These are phyloP conservation scores for Fusarium illudens DNA, from an alignment of 2,329 filamentous ascomycete genomes.

Conservation along the genomic window DNA sequence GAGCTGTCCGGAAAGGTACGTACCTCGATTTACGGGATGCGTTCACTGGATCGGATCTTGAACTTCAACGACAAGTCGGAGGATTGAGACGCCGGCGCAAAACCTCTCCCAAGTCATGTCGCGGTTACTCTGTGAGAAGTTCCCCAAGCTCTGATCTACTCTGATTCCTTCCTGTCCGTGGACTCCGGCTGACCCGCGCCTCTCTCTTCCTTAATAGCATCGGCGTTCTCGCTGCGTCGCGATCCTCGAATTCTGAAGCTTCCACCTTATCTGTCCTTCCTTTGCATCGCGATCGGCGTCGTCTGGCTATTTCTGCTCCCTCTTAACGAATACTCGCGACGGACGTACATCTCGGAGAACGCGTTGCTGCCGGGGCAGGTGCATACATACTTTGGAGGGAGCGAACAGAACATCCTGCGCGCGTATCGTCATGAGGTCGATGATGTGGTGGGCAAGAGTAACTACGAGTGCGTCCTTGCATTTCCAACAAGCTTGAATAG, in stretches of 20 bases:
- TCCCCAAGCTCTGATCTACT: not conserved
- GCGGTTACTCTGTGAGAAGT: constrained; percentile 60
- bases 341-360: constrained; percentile 97
- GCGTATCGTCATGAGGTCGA: constrained; percentile 89
- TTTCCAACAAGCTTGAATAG: not conserved
- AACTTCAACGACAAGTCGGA: constrained; percentile 25
- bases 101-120: constrained; percentile 53
- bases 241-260: constrained; percentile 84
- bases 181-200: constrained; percentile 2
- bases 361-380: constrained; percentile 95
- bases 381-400: constrained; percentile 96
- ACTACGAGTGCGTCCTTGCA: constrained; percentile 58
- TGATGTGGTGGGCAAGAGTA: constrained; percentile 62
- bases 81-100: constrained; percentile 21
- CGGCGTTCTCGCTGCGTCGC: constrained; percentile 75
- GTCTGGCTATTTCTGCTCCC: constrained; percentile 91
- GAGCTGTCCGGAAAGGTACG: constrained; percentile 37
- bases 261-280: constrained; percentile 85
- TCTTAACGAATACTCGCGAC: constrained; percentile 87
- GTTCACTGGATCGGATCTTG: constrained; percentile 11
- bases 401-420: constrained; percentile 92
- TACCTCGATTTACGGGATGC: constrained; percentile 24
- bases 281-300: constrained; percentile 86
- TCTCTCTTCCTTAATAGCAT: constrained; percentile 52
- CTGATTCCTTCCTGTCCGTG: not conserved